Percentiles rank a stretch among this genome's conserved stretches.
Conservation (phyloP, 78 protist species). For the Anaeramoeba ignava region DNA sequence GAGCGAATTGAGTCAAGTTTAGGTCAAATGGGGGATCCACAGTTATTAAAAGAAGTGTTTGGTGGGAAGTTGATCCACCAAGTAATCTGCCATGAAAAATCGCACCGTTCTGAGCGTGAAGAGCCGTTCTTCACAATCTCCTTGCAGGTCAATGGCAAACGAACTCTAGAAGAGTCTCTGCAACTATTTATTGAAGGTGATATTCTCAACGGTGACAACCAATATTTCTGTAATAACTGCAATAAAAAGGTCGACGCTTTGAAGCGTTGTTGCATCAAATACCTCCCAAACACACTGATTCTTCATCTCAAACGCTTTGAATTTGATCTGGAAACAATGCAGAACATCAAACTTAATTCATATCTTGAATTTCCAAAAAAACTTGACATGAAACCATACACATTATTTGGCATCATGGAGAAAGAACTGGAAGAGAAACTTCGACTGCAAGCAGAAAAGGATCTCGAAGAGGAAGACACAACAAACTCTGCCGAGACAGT, state of each 20-base stretch:
- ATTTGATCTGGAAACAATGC: slow-evolving; percentile 46
- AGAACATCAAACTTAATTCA: slow-evolving; percentile 7
- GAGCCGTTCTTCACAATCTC: slow-evolving; percentile 16
- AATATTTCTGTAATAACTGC: slow-evolving; percentile 54
- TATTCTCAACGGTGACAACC: slow-evolving; percentile 72
- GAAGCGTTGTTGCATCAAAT: slow-evolving; percentile 15
- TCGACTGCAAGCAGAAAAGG: too few species aligned
- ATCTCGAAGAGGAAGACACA: too few species aligned
- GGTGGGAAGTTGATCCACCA: slow-evolving; percentile 18
- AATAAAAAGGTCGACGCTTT: slow-evolving; percentile 37
- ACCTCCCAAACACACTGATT: slow-evolving; percentile 35
- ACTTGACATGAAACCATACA: too few species aligned
- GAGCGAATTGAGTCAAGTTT: slow-evolving; percentile 53
- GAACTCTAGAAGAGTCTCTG: slow-evolving; percentile 13
- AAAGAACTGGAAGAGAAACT: too few species aligned
- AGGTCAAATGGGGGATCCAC: neutral
- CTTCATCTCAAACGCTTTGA: slow-evolving; percentile 67
- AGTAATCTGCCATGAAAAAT: neutral
- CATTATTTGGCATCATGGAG: too few species aligned
- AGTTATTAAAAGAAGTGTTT: slow-evolving; percentile 9
- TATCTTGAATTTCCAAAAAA: neutral
- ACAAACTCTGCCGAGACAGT: too few species aligned
- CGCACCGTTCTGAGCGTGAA: slow-evolving; percentile 15
- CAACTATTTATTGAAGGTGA: slow-evolving; percentile 53
- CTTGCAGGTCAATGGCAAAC: slow-evolving; percentile 25